phyloP scores from a whole-genome alignment of 768 basidiomycete genomes.

The Serendipita indica region DNA sequence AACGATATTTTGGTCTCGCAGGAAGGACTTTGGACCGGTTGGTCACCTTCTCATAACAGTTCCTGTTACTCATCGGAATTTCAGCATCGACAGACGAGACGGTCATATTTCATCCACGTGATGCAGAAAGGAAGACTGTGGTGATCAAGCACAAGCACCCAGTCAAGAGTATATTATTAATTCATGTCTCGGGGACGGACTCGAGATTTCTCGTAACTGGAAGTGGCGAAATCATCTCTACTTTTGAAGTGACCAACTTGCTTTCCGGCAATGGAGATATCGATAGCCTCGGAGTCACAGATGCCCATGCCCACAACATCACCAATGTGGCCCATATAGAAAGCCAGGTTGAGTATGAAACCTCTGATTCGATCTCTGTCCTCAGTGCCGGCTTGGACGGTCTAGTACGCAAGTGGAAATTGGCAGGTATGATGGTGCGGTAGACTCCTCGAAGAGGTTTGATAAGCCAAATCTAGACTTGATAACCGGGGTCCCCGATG shows the following conservation, averaged over 20 bases:
- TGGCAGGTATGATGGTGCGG: background rate
- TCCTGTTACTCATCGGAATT: background rate
- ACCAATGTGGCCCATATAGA: constrained; percentile 43
- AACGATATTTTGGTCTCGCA: constrained; percentile 52
- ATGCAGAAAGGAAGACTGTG: constrained; percentile 17
- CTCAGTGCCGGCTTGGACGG: constrained; percentile 74
- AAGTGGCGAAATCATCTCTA: constrained; percentile 65
- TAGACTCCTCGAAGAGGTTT: background rate
- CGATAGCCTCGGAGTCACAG: constrained; percentile 54
- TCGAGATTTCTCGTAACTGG: constrained; percentile 72
- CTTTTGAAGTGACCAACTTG: constrained; percentile 60
- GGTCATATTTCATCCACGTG: constrained; percentile 44
- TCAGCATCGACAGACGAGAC: constrained; percentile 84
- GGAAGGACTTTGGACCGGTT: constrained; percentile 86
- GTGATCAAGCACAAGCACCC: constrained; percentile 40
- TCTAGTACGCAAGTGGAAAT: constrained; percentile 76
- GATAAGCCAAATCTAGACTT: background rate
- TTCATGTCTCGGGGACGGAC: constrained; percentile 43
- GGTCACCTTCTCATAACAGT: constrained; percentile 13
- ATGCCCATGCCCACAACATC: constrained; percentile 87
- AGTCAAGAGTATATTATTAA: constrained; percentile 60
- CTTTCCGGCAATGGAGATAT: constrained; percentile 38
- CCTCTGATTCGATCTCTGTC: constrained; percentile 73
- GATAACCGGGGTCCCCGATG: too few relatives aligned
- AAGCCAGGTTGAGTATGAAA: too few relatives aligned